phyloP scores from a whole-genome alignment of 1,284 basidiomycete species.

The Chondrostereum purpureum region DNA sequence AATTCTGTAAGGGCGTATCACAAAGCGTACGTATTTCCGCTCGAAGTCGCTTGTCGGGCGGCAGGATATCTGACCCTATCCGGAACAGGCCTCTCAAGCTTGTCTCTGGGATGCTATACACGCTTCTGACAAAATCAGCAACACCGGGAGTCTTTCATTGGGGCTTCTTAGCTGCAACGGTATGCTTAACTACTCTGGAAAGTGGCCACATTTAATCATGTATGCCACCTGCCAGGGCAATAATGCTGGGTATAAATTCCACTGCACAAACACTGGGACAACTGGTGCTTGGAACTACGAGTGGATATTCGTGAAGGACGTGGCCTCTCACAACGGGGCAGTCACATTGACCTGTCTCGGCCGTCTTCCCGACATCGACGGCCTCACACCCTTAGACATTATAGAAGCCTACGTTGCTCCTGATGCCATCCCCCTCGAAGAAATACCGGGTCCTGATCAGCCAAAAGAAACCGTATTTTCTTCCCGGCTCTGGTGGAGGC shows the following conservation, averaged over 20 bases:
- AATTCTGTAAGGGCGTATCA: neutral
- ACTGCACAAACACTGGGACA: neutral
- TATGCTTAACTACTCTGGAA: no score
- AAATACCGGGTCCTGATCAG: neutral
- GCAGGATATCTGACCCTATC: neutral
- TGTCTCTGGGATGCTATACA: neutral
- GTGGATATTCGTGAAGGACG: neutral
- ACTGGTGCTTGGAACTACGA: neutral
- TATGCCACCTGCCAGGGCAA: no score
- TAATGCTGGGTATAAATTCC: neutral
- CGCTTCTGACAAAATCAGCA: neutral
- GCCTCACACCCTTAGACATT: neutral
- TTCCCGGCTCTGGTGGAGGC: neutral
- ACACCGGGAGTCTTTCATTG: neutral
- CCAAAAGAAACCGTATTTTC: neutral
- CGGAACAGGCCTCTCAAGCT: neutral
- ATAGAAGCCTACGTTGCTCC: neutral
- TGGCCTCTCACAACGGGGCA: neutral
- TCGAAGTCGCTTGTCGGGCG: neutral
- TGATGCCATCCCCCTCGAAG: neutral
- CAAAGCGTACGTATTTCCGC: neutral
- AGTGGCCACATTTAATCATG: no score
- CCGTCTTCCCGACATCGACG: neutral
- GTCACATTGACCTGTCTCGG: neutral
- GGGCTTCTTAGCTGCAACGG: neutral